phyloP scores from a whole-genome alignment of 345 rosid genomes.

The Ceriops decandra region DNA sequence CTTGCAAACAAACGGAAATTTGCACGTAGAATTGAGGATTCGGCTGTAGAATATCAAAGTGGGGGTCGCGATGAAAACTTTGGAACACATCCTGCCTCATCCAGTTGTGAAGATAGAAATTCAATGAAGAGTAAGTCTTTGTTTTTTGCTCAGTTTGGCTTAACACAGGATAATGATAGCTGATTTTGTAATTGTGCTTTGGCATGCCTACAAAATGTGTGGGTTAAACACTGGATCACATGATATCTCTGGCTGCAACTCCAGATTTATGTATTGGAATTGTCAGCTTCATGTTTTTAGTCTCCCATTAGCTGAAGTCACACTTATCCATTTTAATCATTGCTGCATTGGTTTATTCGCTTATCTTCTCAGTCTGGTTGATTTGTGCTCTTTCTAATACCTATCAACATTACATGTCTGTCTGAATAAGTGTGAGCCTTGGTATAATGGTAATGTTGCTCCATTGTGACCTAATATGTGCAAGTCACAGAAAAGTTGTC shows the following conservation, averaged over 20 bases:
- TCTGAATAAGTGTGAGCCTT: too few relatives aligned
- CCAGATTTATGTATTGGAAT: constrained; percentile 1
- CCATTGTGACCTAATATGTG: too few relatives aligned
- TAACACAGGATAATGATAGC: constrained; percentile 4
- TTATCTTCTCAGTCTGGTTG: too few relatives aligned
- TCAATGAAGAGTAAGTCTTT: constrained; percentile 48
- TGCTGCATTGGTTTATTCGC: too few relatives aligned
- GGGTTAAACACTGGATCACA: background rate
- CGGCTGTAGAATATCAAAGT: constrained; percentile 55
- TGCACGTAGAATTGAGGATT: constrained; percentile 38
- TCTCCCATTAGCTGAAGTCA: background rate
- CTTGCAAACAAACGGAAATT: constrained; percentile 48
- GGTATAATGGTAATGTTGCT: too few relatives aligned
- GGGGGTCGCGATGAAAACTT: constrained; percentile 55
- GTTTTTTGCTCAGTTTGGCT: constrained; percentile 1
- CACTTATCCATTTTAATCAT: too few relatives aligned
- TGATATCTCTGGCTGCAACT: background rate
- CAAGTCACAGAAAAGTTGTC: too few relatives aligned
- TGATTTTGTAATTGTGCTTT: background rate
- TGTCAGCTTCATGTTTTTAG: background rate
- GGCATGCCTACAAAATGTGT: too few relatives aligned
- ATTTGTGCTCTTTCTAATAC: too few relatives aligned
- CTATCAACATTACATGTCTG: too few relatives aligned
- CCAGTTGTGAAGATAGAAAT: constrained; percentile 64
- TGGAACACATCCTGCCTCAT: constrained; percentile 50